A percentile compares a stretch with the other conserved stretches of the same genome.
These are phyloP conservation scores for Orbilia quercus DNA, from an alignment of 2,329 filamentous ascomycete species.

Conservation along the genomic window DNA sequence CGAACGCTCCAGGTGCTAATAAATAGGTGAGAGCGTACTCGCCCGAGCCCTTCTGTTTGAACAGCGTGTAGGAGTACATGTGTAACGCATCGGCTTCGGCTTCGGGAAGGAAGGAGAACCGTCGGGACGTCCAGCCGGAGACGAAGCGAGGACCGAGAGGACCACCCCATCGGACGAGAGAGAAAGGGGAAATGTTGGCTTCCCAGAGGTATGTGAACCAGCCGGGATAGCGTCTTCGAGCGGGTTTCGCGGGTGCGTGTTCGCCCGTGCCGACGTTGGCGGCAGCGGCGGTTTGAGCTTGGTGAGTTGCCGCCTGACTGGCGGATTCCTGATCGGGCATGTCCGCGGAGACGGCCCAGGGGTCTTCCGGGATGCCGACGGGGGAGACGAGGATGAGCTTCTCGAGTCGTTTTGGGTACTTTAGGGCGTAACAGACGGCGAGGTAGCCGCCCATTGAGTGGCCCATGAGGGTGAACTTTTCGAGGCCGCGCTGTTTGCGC, in stretches of 20 bases:
- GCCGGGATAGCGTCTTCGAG: constrained; percentile 75
- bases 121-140: constrained; percentile 91
- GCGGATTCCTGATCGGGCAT: constrained; percentile 75
- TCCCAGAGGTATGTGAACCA: constrained; percentile 98
- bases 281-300: constrained; percentile 39
- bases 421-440: constrained; percentile 91
- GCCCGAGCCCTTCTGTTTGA: constrained; percentile 88
- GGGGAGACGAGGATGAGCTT: constrained; percentile 96
- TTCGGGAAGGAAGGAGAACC: constrained; percentile 86
- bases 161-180: constrained; percentile 84
- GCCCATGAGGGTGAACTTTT: constrained; percentile 90
- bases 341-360: constrained; percentile 82
- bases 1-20: constrained; percentile 91
- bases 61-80: constrained; percentile 92
- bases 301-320: constrained; percentile 34
- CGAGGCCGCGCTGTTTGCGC: constrained; percentile 86
- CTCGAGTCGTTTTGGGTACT: constrained; percentile 93
- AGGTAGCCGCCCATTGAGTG: constrained; percentile 96
- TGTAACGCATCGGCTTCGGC: constrained; percentile 86
- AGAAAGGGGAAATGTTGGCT: constrained; percentile 89
- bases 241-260: constrained; percentile 62
- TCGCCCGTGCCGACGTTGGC: constrained; percentile 61
- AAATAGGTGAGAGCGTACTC: constrained; percentile 95
- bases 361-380: constrained; percentile 93
- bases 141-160: constrained; percentile 91